phyloP scores from a whole-genome alignment of 2,329 filamentous ascomycete species.

The Ophidiomyces ophidiicola region DNA sequence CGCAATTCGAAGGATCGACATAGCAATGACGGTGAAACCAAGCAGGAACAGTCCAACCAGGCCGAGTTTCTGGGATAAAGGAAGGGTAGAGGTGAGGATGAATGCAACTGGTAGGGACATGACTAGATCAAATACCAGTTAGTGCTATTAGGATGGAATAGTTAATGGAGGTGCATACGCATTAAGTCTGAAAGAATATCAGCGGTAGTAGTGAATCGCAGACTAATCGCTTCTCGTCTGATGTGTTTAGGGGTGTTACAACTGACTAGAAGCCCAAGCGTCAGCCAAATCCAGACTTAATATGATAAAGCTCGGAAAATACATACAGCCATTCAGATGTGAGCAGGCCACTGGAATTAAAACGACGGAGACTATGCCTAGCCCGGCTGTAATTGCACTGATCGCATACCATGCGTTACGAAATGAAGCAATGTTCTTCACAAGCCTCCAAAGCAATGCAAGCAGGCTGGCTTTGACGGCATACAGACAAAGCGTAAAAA shows the following conservation, averaged over 20 bases:
- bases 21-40: conserved; percentile 7
- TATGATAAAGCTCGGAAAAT: not conserved
- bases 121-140: conserved; percentile 2
- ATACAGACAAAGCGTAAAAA: conserved; percentile 8
- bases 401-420: conserved; percentile 9
- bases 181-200: conserved; percentile 11
- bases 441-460: conserved; percentile 12
- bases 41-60: conserved; percentile 9
- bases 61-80: conserved; percentile 10
- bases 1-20: conserved; percentile 10
- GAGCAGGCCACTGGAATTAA: conserved; percentile 9
- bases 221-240: not conserved
- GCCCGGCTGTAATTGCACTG: not conserved
- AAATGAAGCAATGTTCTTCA: conserved; percentile 7
- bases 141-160: not conserved
- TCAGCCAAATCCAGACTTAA: not conserved
- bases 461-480: conserved; percentile 12
- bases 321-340: conserved; percentile 9
- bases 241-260: conserved; percentile 8
- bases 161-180: conserved; percentile 2
- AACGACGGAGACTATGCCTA: conserved; percentile 1
- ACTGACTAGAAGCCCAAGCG: conserved; percentile 1
- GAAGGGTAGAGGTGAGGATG: conserved; percentile 10
- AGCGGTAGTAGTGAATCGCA: conserved; percentile 8
- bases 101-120: conserved; percentile 11